A percentile compares a stretch with the other conserved stretches of the same genome.
These are phyloP conservation scores for Catunica adiposa DNA, from an alignment of 2,329 filamentous ascomycete genomes.

Conservation along the genomic window DNA sequence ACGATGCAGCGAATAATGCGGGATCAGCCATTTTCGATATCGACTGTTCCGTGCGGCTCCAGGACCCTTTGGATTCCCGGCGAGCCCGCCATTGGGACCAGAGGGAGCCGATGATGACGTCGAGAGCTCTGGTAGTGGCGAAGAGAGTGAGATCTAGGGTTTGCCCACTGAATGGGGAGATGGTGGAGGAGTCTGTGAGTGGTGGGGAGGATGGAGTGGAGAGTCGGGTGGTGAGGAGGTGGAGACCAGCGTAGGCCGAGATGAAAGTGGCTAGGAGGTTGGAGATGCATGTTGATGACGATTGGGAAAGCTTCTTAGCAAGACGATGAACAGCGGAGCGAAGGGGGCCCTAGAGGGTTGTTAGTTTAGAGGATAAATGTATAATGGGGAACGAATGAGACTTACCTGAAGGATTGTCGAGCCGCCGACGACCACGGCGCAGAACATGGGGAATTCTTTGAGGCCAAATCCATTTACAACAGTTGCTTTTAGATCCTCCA, in stretches of 20 bases:
- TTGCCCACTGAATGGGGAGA: slow-evolving; percentile 22
- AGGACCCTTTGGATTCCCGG: slow-evolving; percentile 28
- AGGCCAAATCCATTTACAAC: slow-evolving; percentile 35
- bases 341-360: slow-evolving; percentile 6
- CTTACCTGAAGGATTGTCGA: slow-evolving; percentile 42
- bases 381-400: not conserved
- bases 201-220: slow-evolving; percentile 15
- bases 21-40: slow-evolving; percentile 39
- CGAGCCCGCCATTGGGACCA: slow-evolving; percentile 39
- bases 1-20: slow-evolving; percentile 53
- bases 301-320: slow-evolving; percentile 4
- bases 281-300: not conserved
- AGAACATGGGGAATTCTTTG: slow-evolving; percentile 45
- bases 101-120: slow-evolving; percentile 49
- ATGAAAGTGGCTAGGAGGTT: slow-evolving; percentile 42
- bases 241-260: slow-evolving; percentile 40
- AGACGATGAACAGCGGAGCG: slow-evolving; percentile 10
- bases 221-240: slow-evolving; percentile 40
- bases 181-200: slow-evolving; percentile 16
- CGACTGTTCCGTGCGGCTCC: slow-evolving; percentile 29
- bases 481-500: slow-evolving; percentile 20
- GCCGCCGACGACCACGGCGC: slow-evolving; percentile 42
- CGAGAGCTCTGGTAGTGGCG: slow-evolving; percentile 52
- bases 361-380: slow-evolving; percentile 1
- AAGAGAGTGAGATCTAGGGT: slow-evolving; percentile 77